phyloP scores from a whole-genome alignment of 2,329 filamentous ascomycete species.

The Botrytis cinerea region DNA sequence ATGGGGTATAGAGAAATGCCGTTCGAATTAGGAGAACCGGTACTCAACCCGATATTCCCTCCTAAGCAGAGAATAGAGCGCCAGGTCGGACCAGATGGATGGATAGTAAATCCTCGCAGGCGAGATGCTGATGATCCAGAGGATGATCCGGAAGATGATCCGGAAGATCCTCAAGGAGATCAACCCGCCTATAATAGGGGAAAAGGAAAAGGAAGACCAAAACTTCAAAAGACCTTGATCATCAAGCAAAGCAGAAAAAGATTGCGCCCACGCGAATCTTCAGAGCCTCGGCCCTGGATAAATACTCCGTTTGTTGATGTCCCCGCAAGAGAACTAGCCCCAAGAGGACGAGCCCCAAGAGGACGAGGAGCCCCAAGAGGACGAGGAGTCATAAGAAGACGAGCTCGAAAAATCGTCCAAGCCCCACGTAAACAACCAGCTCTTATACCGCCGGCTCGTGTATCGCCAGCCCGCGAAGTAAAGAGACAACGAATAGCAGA shows the following conservation, averaged over 20 bases:
- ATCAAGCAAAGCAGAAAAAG: not conserved
- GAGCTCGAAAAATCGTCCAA: not conserved
- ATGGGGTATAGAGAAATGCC: conserved; percentile 2
- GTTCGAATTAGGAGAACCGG: not conserved
- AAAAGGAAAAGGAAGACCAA: not conserved
- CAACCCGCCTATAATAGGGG: not conserved
- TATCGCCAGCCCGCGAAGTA: not conserved
- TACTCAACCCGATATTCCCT: not conserved
- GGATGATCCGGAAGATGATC: not conserved
- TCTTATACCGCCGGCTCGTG: not conserved
- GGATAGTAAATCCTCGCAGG: no score
- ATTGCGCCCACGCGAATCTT: not conserved
- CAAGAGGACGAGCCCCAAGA: not conserved
- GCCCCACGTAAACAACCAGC: no score
- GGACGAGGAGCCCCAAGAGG: no score
- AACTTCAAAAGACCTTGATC: not conserved
- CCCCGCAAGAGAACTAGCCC: no score
- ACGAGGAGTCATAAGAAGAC: not conserved
- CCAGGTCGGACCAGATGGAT: not conserved
- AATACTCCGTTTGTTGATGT: not conserved
- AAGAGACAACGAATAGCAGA: not conserved
- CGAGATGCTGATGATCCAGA: not conserved
- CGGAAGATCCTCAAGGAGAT: not conserved
- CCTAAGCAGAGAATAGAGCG: no score
- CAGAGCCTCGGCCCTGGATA: not conserved